A percentile compares a stretch with the other conserved stretches of the same genome.
phyloP scores from a whole-genome alignment of 306 rosid species.

The Chamaecrista fasciculata region DNA sequence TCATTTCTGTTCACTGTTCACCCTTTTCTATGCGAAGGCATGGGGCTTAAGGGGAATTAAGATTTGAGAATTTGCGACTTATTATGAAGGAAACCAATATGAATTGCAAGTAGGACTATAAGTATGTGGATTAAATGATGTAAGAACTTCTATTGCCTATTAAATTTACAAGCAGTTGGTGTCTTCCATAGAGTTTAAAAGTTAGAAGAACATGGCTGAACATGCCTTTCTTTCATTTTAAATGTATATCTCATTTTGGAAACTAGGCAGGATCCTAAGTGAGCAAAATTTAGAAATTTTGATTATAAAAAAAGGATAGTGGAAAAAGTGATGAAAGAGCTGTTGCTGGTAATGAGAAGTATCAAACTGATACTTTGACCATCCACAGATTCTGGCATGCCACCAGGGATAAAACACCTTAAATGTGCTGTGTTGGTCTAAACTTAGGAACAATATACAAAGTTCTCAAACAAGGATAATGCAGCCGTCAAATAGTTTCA shows the following conservation, averaged over 20 bases:
- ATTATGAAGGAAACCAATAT: neutral
- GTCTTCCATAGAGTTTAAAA: neutral
- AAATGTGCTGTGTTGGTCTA: neutral
- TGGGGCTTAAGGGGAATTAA: neutral
- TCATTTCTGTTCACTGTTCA: too few relatives aligned
- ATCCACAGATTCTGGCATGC: neutral
- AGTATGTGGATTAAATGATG: neutral
- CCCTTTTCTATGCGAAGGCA: too few relatives aligned
- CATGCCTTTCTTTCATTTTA: neutral
- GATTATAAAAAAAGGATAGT: neutral
- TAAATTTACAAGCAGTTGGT: conserved; percentile 9
- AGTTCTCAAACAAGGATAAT: too few relatives aligned
- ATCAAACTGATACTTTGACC: neutral
- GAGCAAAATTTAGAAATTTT: neutral
- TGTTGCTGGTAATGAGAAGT: neutral
- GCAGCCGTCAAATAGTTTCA: too few relatives aligned
- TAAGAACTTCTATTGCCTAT: conserved; percentile 3
- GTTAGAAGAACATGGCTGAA: neutral
- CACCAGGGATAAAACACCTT: neutral
- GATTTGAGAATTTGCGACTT: conserved; percentile 5
- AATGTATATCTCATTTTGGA: neutral
- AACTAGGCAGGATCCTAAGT: neutral
- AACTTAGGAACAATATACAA: neutral
- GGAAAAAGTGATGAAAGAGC: neutral
- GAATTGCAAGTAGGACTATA: neutral